Base-by-base conservation (phyloP, 73 alveolate species). In the Tetrahymena thermophila region DNA sequence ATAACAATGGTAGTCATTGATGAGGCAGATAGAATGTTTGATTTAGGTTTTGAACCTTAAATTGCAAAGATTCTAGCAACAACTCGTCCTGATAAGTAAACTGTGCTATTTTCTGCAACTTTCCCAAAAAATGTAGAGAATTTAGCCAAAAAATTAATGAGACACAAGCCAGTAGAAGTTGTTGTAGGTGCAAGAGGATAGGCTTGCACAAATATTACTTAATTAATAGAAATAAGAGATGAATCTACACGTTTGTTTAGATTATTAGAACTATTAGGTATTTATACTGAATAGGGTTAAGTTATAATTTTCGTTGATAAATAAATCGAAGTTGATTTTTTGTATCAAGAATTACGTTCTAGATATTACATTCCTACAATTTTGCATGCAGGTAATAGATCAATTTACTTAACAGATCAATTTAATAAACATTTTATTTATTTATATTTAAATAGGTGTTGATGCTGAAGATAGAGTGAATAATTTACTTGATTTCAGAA, bases 11-110 rank as follows among this genome's bases (percentile, higher is more conserved):
- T 99, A 21, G 99, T 99, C 34, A 97, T 99, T 9, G 99, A 99
- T 96, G 99, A 99, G 98, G 99, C 99, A 43, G 99, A 99, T 96
- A 96, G 99, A 97, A 99, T 99, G 99, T 97, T 99, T 85, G 99
- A 99, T 97, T 96, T 98, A 98, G 99, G 99, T 21, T 99, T 99
- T 96, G 99, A 99, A 93, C 99, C 99, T 15, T 99, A 99, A 97
- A 98, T 99, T 21, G 96, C 98, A 16, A 98, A 97, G 94, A 98
- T 99, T 42, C 94, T 99, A 58, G 96, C 97, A 35, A 98, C 97
- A 94, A 97, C 97, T n/a, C 85, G 99, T 56, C 98, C 98, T 21
- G 99, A 99, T 94, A 98, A 98, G 89, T 98, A 99, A 96, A 94
- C 98, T 93, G 99, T 98, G 11, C 98, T 99, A 99, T 99, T 99